These are phyloP conservation scores for Magnusiomyces sp. DNA, from an alignment of 1,139 yeast species.

Conservation along the genomic window DNA sequence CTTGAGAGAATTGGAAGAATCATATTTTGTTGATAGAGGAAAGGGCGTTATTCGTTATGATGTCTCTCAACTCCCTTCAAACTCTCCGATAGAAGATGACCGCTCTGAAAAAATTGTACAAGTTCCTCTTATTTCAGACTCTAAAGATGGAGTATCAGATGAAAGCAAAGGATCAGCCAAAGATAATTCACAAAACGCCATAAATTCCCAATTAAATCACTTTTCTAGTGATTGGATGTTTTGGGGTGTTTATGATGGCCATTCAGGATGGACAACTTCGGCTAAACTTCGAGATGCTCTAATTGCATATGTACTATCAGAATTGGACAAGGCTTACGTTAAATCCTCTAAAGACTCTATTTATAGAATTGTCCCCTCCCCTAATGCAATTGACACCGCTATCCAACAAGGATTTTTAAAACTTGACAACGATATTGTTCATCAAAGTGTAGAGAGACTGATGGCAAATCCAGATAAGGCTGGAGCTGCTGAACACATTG, in stretches of 20 bases:
- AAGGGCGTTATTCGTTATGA: slow-evolving; percentile 92
- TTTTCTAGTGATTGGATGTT: slow-evolving; percentile 77
- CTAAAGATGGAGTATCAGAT: background rate
- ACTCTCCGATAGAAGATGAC: slow-evolving; percentile 92
- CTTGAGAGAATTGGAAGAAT: slow-evolving; percentile 69
- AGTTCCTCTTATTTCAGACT: slow-evolving; percentile 46
- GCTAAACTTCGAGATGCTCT: slow-evolving; percentile 73
- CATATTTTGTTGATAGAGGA: slow-evolving; percentile 71
- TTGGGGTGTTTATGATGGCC: slow-evolving; percentile 96
- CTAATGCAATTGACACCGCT: slow-evolving; percentile 69
- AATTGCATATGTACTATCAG: slow-evolving; percentile 67
- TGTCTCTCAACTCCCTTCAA: slow-evolving; percentile 80
- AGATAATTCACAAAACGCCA: background rate
- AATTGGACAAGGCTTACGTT: slow-evolving; percentile 60
- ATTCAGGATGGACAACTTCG: slow-evolving; percentile 93
- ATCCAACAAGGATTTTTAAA: slow-evolving; percentile 72
- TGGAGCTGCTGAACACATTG: slow-evolving; percentile 64
- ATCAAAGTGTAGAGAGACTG: slow-evolving; percentile 60
- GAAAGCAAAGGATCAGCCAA: too few relatives aligned
- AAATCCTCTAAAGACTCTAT: slow-evolving; percentile 24
- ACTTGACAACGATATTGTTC: slow-evolving; percentile 80
- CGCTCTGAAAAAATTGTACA: slow-evolving; percentile 80
- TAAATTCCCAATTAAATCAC: background rate
- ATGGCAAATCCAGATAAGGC: slow-evolving; percentile 50
- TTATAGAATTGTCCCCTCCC: slow-evolving; percentile 48